A percentile compares a stretch with the other conserved stretches of the same genome.
phyloP scores from a whole-genome alignment of 1,139 yeast genomes.

The Kodamaea ohmeri region DNA sequence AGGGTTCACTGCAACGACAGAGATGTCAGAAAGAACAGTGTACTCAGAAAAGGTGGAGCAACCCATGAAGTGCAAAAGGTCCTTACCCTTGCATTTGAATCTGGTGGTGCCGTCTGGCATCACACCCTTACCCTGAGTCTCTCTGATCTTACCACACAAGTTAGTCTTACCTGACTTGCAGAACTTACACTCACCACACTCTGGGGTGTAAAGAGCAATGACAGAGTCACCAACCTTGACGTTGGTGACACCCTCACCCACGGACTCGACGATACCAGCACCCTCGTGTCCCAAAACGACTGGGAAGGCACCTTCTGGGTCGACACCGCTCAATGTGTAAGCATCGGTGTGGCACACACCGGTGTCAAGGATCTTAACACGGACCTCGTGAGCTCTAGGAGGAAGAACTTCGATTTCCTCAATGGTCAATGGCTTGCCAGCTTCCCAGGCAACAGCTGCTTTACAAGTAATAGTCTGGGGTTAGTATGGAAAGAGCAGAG shows the following conservation, averaged over 20 bases:
- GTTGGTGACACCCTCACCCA: constrained; percentile 88
- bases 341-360: constrained; percentile 99
- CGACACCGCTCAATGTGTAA: constrained; percentile 88
- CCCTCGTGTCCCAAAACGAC: constrained; percentile 94
- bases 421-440: constrained; percentile 76
- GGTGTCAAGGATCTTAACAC: constrained; percentile 80
- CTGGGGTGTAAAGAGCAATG: constrained; percentile 91
- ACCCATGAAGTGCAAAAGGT: constrained; percentile 91
- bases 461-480: constrained; percentile 73
- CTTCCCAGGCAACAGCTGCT: constrained; percentile 98
- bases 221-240: constrained; percentile 90
- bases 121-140: constrained; percentile 86
- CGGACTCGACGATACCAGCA: constrained; percentile 89
- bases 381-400: constrained; percentile 95
- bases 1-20: constrained; percentile 90
- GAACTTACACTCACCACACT: constrained; percentile 92
- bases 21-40: constrained; percentile 96
- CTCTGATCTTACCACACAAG: constrained; percentile 86
- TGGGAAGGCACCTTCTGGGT: constrained; percentile 97
- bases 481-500: too few relatives aligned
- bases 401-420: constrained; percentile 90
- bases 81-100: constrained; percentile 80
- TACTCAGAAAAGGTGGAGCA: constrained; percentile 95
- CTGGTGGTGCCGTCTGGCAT: constrained; percentile 96
- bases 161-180: constrained; percentile 95